These are phyloP conservation scores for Triangularia setosa DNA, from an alignment of 2,329 filamentous ascomycete species.

Conservation along the genomic window DNA sequence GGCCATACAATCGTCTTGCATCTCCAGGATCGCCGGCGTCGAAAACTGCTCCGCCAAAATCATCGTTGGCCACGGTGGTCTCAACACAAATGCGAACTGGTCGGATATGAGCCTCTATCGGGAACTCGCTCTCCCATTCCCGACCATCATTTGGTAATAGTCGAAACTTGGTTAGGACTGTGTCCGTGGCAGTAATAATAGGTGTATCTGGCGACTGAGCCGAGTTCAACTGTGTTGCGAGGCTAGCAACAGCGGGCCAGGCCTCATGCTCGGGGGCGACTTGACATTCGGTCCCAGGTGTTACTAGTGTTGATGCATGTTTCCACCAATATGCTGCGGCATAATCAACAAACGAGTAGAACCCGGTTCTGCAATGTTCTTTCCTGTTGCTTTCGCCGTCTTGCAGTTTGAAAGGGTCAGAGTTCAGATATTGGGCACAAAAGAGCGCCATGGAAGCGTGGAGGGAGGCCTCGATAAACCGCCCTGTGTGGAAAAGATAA, in stretches of 20 bases:
- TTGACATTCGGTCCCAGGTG: neutral
- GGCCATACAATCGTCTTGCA: neutral
- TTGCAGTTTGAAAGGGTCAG: neutral
- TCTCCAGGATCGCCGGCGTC: neutral
- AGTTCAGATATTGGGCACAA: neutral
- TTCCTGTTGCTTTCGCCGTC: neutral
- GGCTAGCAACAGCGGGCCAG: neutral
- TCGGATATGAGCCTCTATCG: neutral
- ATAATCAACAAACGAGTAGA: constrained; percentile 1
- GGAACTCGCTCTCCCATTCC: neutral
- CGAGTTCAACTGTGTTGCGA: neutral
- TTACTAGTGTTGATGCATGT: neutral
- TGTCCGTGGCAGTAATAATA: neutral
- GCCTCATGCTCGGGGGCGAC: neutral
- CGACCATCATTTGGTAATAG: neutral
- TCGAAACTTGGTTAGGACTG: too few species aligned
- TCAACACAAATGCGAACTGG: neutral
- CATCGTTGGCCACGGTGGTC: neutral
- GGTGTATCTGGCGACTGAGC: neutral
- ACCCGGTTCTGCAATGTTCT: neutral
- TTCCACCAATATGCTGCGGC: constrained; percentile 4
- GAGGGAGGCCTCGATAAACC: neutral
- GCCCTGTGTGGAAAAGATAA: neutral
- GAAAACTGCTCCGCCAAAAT: neutral
- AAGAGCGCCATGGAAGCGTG: neutral